A percentile compares a stretch with the other conserved stretches of the same genome.
Evolutionary conservation across 23 red algal species (phyloP).

Genomic region (Agarophyton chilense): DNA sequence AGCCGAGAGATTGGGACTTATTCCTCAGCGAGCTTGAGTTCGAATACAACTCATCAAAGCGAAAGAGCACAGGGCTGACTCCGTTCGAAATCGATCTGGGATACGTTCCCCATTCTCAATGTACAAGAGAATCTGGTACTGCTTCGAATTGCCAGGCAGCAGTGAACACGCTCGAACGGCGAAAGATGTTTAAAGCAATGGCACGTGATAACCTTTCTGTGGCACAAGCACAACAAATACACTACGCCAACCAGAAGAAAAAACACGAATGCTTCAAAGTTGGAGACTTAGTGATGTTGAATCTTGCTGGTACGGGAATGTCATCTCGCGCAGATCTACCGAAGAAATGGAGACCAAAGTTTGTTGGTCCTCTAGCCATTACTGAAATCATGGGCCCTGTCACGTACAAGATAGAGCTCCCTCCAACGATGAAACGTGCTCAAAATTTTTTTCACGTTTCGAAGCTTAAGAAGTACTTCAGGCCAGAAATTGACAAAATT

Average conservation of each 20-base stretch:
- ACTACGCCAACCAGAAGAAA: no score
- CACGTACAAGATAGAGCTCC: no score
- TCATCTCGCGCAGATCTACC: not conserved
- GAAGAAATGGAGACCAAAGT: no score
- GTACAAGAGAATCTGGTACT: not conserved
- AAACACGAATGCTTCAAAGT: not conserved
- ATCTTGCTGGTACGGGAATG: not conserved
- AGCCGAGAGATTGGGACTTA: not conserved
- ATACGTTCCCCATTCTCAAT: not conserved
- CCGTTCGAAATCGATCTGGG: slow-evolving; percentile 34
- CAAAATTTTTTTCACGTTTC: slow-evolving; percentile 41
- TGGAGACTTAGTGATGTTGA: slow-evolving; percentile 11
- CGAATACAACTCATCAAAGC: not conserved
- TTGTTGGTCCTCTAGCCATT: no score
- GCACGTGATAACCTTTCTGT: not conserved
- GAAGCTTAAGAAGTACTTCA: slow-evolving; percentile 2
- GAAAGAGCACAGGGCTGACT: slow-evolving; percentile 11
- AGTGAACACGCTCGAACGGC: not conserved
- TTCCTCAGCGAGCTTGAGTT: not conserved
- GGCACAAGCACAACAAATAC: no score
- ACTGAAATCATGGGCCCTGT: no score
- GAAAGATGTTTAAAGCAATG: not conserved
- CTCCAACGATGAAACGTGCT: slow-evolving; percentile 23
- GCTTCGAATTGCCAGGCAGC: no score
- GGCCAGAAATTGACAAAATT: not conserved